Evolutionary conservation across 2,329 filamentous ascomycete genomes (phyloP), one percentile per base, ranked within the genome.

Genomic region (Talaromyces funiculosus): DNA sequence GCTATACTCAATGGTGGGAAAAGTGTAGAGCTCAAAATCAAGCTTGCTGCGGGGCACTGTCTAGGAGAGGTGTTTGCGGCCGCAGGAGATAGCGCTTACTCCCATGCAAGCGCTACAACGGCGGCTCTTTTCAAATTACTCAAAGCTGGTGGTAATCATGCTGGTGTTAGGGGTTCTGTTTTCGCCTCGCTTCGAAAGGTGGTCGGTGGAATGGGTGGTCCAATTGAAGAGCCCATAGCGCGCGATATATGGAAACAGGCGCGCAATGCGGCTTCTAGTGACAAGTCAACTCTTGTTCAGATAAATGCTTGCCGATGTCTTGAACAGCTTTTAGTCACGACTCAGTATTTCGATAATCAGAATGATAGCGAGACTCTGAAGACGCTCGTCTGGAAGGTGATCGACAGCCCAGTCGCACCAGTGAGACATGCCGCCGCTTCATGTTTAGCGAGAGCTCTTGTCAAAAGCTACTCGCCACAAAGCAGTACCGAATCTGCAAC

Each of bases 161-260:
- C 91, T 0, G 94, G 92, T 0, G 78, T 96, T 59, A 86, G 92
- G 62, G 90, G 89, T 16, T 87, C 90, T 18, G 82, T 92, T 22
- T 90, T 96, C 69, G 83, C 81, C 47, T 85, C 91, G 0, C 75
- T 96, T 53, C 86, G 84, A 43, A 92, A 92, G 76, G 84, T 97
- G 42, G 81, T 88, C 26, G 82, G 82, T 61, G 93, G 92, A 73
- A 85, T 97, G 29, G 83, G 84, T 59, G 81, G 82, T 4, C 91
- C 90, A 62, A 82, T 93, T 68, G 94, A 99, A 67, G 94, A 99
- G 74, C 81, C 79, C 59, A 81, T 92, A 38, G 90, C 90, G n/a
- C 86, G 92, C 69, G 92, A 97, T 72, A 85, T 95, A 16, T 97
- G 92, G 91, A 99, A 97, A 75, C 90, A 93, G 72, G 88, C 87